Evolutionary conservation across 2,329 filamentous ascomycete species (phyloP), one percentile per base, ranked within the genome.

Genomic region (Clonostachys rosea): DNA sequence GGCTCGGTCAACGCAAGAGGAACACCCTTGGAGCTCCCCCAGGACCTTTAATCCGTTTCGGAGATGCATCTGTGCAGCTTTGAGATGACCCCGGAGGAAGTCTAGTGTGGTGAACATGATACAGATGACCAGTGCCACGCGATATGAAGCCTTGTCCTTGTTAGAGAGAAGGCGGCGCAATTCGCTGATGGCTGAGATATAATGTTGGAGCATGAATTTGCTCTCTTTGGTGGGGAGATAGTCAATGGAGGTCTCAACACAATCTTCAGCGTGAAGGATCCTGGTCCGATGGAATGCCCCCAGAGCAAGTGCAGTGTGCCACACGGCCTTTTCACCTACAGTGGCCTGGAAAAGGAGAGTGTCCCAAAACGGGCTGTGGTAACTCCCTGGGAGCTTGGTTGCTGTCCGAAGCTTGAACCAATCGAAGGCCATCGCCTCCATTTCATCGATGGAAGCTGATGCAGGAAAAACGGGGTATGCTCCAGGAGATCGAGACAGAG

Each of bases 381-480:
- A 71, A 2, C 58, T 56, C 1, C 67, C 67, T 0, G 61, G 62
- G 1, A 73, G 49, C 45, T 70, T 71, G 5, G 55, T 51, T 1
- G 55, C 56, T 5, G 65, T 71, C 17, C 64, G 64, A 34, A 55
- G 55, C 14, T 61, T 62, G 56, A 78, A 77, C 64, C 70, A 76
- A 13, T 71, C 65, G 14, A 74, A 63, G 46, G 58, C 64, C 2
- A 45, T 46, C 11, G 54, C 53, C 40, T 73, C 67, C 34, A 68
- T 59, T 8, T 48, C 43, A 47, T 30, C 58, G 17, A 51, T 36
- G 3, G 50, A 45, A 14, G 34, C 39, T 4, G 50, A 34, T 3
- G 18, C 14, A n/a, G 42, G 40, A 43, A 18, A 35, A 16, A 24
- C 17, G 42, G 35, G 35, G 14, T 18, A 34, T 34, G 24, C 8